Evolutionary conservation across 768 basidiomycete species (phyloP).

Genomic region (Naematelia aurantialba): DNA sequence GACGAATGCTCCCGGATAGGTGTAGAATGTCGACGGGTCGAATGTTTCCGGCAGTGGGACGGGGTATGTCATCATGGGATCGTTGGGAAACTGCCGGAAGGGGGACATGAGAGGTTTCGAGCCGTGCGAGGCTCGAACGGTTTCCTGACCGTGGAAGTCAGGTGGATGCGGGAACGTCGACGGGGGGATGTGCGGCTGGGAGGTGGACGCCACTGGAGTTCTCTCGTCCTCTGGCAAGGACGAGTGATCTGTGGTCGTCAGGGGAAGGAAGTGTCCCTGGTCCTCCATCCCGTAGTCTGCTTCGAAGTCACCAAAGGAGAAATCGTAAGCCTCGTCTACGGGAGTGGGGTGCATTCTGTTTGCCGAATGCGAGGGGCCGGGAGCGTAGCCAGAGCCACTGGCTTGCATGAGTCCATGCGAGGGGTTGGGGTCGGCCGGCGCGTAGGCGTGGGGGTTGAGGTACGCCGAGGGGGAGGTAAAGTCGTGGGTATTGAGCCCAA

Average conservation of each 20-base stretch:
- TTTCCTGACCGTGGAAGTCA: conserved; percentile 5
- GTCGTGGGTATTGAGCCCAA: neutral
- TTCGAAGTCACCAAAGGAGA: conserved; percentile 5
- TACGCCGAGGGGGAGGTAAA: conserved; percentile 14
- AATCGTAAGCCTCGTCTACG: neutral
- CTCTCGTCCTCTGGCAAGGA: conserved; percentile 23
- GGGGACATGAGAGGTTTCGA: conserved; percentile 31
- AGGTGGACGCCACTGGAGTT: conserved; percentile 30
- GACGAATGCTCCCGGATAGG: conserved; percentile 4
- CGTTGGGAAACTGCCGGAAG: conserved; percentile 22
- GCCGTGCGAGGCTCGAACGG: conserved; percentile 5
- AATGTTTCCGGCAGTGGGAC: conserved; percentile 10
- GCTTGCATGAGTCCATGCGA: conserved; percentile 2
- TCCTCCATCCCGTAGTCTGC: neutral
- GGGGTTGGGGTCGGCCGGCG: neutral
- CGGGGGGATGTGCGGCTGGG: conserved; percentile 20
- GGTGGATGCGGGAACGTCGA: conserved; percentile 25
- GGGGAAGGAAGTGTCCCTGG: neutral
- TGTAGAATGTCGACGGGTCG: conserved; percentile 11
- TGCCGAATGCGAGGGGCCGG: conserved; percentile 4
- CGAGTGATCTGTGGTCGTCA: neutral
- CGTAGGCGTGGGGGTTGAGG: conserved; percentile 14
- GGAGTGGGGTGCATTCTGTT: conserved; percentile 1
- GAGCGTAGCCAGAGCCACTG: neutral
- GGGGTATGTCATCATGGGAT: conserved; percentile 5